Evolutionary conservation across 345 rosid genomes (phyloP).

Genomic region (Rhizophora apiculata): DNA sequence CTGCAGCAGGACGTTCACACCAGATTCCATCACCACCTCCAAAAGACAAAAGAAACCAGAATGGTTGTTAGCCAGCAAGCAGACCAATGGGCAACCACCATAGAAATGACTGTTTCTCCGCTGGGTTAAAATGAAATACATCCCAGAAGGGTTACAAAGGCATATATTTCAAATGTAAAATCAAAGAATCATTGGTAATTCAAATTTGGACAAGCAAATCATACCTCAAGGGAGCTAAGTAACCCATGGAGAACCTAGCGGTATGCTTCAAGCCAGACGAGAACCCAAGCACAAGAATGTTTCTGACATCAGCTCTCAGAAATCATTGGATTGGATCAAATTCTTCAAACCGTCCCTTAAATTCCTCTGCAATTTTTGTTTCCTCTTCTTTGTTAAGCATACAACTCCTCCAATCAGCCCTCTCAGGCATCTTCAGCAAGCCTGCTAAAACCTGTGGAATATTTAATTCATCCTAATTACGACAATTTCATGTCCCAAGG

Average conservation of each 20-base stretch:
- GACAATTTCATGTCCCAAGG: not conserved
- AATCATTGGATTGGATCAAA: constrained; percentile 58
- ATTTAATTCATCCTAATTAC: not conserved
- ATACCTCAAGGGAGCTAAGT: constrained; percentile 4
- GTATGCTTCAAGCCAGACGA: not conserved
- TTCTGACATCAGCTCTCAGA: constrained; percentile 6
- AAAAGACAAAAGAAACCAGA: not conserved
- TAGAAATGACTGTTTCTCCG: not conserved
- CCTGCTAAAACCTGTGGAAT: constrained; percentile 81
- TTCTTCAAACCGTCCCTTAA: constrained; percentile 62
- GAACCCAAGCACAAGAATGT: constrained; percentile 8
- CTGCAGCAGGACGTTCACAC: not conserved
- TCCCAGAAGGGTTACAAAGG: not conserved
- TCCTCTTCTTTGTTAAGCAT: constrained; percentile 70
- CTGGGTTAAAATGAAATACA: not conserved
- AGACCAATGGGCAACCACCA: not conserved
- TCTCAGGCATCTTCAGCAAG: constrained; percentile 69
- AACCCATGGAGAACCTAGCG: not conserved
- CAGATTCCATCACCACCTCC: not conserved
- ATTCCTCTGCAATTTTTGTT: constrained; percentile 48
- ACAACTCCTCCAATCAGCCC: constrained; percentile 87
- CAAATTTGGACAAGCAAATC: not conserved
- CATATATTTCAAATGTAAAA: not conserved
- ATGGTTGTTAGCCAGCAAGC: too few relatives aligned
- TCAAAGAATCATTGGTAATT: not conserved